phyloP scores from a whole-genome alignment of 176 grass and related monocot species.

The Carex myosuroides region DNA sequence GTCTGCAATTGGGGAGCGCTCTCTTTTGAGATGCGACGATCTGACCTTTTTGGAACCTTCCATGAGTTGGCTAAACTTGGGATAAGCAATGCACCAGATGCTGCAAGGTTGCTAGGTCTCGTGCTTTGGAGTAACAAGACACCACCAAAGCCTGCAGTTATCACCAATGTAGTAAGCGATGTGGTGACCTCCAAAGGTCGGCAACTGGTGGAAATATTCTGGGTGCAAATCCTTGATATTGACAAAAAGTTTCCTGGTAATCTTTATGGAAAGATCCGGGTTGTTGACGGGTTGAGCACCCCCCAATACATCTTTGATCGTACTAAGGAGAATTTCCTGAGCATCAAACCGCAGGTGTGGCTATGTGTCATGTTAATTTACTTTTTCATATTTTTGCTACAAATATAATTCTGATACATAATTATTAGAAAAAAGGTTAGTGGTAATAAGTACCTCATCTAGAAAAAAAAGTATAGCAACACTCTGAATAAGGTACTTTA shows the following conservation, averaged over 20 bases:
- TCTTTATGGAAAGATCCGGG: conserved; percentile 22
- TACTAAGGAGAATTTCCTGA: not conserved
- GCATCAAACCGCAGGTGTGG: conserved; percentile 2
- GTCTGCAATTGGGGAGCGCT: conserved; percentile 1
- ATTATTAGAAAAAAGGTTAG: not conserved
- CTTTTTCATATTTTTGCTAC: not conserved
- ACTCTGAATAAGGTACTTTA: too few species aligned
- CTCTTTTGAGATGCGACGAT: not conserved
- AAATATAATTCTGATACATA: not conserved
- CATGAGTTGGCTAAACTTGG: not conserved
- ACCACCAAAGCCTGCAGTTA: not conserved
- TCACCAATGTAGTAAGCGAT: not conserved
- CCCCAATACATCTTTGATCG: conserved; percentile 8
- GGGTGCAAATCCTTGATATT: conserved; percentile 12
- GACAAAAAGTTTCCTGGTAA: conserved; percentile 20
- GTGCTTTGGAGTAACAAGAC: not conserved
- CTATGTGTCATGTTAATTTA: not conserved
- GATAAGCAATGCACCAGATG: conserved; percentile 1
- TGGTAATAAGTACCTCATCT: not conserved
- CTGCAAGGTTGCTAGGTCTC: not conserved
- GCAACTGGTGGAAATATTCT: conserved; percentile 20
- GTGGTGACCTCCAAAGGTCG: not conserved
- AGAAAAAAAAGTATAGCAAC: not conserved
- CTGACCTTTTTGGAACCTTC: conserved; percentile 16
- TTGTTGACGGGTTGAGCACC: not conserved